Base-by-base conservation (phyloP, 306 rosid species). In the Amphicarpaea edgeworthii region DNA sequence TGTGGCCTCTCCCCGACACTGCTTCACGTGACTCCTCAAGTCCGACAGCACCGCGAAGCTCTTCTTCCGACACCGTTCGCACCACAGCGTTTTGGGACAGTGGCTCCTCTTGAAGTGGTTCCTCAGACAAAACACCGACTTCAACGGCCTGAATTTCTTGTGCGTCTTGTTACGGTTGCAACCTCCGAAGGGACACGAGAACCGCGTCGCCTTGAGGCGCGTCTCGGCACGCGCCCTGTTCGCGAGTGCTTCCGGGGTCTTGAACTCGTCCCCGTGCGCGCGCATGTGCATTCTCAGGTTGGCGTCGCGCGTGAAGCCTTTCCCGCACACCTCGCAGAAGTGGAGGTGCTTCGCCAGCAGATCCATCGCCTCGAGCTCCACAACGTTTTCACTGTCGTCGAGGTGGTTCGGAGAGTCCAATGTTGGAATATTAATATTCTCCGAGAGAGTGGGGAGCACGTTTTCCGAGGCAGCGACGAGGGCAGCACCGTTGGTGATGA, bases 61-160 rank as follows among this genome's bases (percentile, higher is more conserved):
- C 87, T 81, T 92, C 79, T 81, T 89, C 70, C 81, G 76, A 61
- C 97, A 91, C 0, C 90, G 84, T 42, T 85, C 81, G 11, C 96
- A 90, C 26, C 81, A 73, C 68, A 76, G 74, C 86, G 84, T 83
- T 80, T 90, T 92, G 0, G 97, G 97, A 16, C 95, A 92, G 57
- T 92, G 96, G 72, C 89, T 90, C 67, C 97, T 77, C 79, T 88
- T 90, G 85, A 92, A 92, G 80, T 92, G 97, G 57, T 88, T 92
- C 89, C 84, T 86, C 80, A 86, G 76, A 77, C 89, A 92, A 0
- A 81, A 76, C 70, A 84, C 78, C 12, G 96, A 90, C 32, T 90
- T 92, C 76, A 92, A 19, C 7, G 97, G 38, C 80, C 82, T 70
- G 62, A 92, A 89, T 65, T 81, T 88, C 80, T 49, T 76, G 84